Conservation (phyloP, 2,329 filamentous ascomycete genomes). For the Cladophialophora yegresii region DNA sequence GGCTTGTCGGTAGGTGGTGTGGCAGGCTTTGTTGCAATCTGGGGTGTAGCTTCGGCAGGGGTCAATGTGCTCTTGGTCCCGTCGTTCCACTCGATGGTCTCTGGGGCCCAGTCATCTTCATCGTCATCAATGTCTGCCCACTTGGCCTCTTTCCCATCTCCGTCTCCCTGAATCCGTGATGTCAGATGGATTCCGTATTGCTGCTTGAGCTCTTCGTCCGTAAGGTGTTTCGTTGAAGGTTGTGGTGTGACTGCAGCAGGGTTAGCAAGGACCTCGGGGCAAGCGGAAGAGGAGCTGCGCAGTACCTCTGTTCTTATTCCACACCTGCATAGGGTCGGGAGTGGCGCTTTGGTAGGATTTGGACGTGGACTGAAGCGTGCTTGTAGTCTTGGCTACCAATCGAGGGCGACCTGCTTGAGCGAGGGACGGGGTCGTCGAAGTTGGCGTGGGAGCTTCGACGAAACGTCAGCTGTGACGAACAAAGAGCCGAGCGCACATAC, state of each 20-base stretch:
- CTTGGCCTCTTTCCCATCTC: constrained; percentile 63
- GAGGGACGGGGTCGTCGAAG: constrained; percentile 43
- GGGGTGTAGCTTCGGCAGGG: constrained; percentile 42
- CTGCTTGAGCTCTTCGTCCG: constrained; percentile 68
- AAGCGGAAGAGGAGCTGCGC: constrained; percentile 8
- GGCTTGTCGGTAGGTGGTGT: constrained; percentile 31
- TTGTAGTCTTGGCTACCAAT: constrained; percentile 64
- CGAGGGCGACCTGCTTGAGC: constrained; percentile 58
- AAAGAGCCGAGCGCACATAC: constrained; percentile 40
- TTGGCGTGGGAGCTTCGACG: constrained; percentile 45
- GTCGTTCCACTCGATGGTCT: constrained; percentile 69
- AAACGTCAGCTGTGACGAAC: constrained; percentile 17
- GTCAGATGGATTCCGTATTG: constrained; percentile 70
- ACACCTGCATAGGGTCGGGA: constrained; percentile 68
- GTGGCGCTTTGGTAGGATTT: constrained; percentile 53
- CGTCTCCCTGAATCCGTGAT: constrained; percentile 64
- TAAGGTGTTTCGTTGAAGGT: constrained; percentile 64
- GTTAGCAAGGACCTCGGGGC: constrained; percentile 42
- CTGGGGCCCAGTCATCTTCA: constrained; percentile 65
- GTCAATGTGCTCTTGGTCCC: constrained; percentile 65
- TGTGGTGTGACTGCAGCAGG: constrained; percentile 46
- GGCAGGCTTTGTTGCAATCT: constrained; percentile 32
- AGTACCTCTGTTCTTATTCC: constrained; percentile 68
- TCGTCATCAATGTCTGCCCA: constrained; percentile 72
- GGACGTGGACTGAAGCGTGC: constrained; percentile 53